These are phyloP conservation scores for Sindora glabra DNA, from an alignment of 306 rosid species.

Conservation along the genomic window DNA sequence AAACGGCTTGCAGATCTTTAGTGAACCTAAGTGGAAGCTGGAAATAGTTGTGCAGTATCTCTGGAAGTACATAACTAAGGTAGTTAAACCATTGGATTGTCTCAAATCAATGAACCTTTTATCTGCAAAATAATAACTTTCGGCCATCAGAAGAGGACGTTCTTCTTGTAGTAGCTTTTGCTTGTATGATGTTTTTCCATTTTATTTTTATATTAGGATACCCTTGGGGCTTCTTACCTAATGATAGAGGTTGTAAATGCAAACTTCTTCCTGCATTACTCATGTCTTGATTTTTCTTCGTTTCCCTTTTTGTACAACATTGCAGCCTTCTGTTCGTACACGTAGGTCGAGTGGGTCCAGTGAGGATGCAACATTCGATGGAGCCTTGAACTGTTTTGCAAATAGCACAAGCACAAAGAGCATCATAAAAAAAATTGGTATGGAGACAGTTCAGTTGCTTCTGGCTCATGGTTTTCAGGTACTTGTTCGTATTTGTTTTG, in stretches of 20 bases:
- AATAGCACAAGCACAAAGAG: slow-evolving; percentile 46
- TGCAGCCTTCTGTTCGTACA: slow-evolving; percentile 77
- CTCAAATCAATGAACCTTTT: background rate
- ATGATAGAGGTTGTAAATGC: background rate
- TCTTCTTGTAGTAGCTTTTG: slow-evolving; percentile 1
- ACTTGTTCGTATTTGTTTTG: slow-evolving; percentile 11
- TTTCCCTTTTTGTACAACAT: slow-evolving; percentile 3
- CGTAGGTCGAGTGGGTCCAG: slow-evolving; percentile 42
- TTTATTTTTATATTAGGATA: background rate
- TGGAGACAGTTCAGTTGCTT: slow-evolving; percentile 55
- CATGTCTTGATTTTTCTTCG: slow-evolving; percentile 5
- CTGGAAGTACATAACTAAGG: slow-evolving; percentile 77
- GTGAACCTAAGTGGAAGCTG: slow-evolving; percentile 74
- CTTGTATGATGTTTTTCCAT: background rate
- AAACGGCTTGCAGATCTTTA: slow-evolving; percentile 42
- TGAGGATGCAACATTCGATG: slow-evolving; percentile 51
- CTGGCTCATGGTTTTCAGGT: slow-evolving; percentile 92
- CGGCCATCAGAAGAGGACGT: background rate
- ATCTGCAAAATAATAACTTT: background rate
- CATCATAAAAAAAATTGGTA: slow-evolving; percentile 56
- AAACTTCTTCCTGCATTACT: background rate
- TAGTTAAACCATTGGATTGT: slow-evolving; percentile 15
- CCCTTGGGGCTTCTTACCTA: background rate
- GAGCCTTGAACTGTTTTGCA: slow-evolving; percentile 66
- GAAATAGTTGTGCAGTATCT: slow-evolving; percentile 67